Evolutionary conservation across 495 filamentous ascomycete genomes (phyloP), one percentile per base, ranked within the genome.

Genomic region (Lasiosphaeria miniovina): DNA sequence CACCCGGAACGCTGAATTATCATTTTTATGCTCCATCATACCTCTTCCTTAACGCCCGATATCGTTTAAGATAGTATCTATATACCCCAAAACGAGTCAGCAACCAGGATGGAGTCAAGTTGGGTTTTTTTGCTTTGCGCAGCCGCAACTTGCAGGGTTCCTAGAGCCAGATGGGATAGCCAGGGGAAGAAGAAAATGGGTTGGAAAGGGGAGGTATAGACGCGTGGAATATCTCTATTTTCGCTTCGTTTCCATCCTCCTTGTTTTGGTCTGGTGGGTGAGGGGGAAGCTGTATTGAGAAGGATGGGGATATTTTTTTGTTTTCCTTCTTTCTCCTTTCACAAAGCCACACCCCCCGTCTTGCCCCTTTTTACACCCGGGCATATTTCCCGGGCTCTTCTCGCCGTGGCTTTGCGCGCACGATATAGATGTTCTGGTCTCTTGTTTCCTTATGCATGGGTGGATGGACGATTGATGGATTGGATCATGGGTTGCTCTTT

Each of bases 61-160:
- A 98, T 73, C 88, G 85, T 78, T 96, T 98, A 61, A 98, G 77
- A 77, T 93, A 94, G 75, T 97, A 96, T 70, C 93, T 98, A 71
- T 62, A 61, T 61, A 38, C 36, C 14, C 52, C 15, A 38, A 40
- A 36, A 36, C 15, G 51, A 61, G 38, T 59, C 53, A 65, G 60
- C 61, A 14, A 43, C 49, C 4, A 7, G 43, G 10, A 15, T 6
- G 4, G 17, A 12, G 11, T 32, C 36, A 8, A 12, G 38, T 41
- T 41, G 7, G 38, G 38, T 1, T 7, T 12, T 7, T 7, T 41
- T 12, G 38, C 38, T 41, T 7, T 24, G 24, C 24, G 24, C 24
- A 24, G 24, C 24, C 24, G 24, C 24, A 2, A 24, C 2, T 24
- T 24, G 24, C 24, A 24, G 24, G 24, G 24, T 24, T 24, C 24